phyloP scores from a whole-genome alignment of 768 basidiomycete species.

The Hygrocybe punicea region DNA sequence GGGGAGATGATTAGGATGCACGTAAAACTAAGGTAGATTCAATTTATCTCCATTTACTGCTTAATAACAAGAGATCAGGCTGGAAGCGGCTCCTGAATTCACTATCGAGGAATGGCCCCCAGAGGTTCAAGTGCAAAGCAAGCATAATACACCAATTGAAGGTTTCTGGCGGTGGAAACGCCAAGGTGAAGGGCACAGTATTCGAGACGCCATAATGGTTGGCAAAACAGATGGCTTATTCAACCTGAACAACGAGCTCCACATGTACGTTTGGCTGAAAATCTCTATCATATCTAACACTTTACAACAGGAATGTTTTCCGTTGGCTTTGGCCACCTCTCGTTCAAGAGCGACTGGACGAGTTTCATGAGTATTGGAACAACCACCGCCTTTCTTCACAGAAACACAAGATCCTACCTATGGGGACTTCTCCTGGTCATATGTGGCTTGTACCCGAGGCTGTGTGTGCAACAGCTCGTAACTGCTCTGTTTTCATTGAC shows the following conservation, averaged over 20 bases:
- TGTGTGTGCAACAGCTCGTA: background rate
- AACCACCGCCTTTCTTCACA: slow-evolving; percentile 9
- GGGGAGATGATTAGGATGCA: slow-evolving; percentile 1
- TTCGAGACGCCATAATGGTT: background rate
- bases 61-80: background rate
- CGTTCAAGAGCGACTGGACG: slow-evolving; percentile 17
- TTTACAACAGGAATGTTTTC: background rate
- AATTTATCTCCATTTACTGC: background rate
- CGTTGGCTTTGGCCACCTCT: slow-evolving; percentile 26
- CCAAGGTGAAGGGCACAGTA: slow-evolving; percentile 12
- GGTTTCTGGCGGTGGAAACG: slow-evolving; percentile 22
- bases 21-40: background rate
- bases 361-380: slow-evolving; percentile 24
- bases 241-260: background rate
- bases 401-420: background rate
- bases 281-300: background rate
- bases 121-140: slow-evolving; percentile 17
- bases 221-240: background rate
- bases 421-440: background rate
- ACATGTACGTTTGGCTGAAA: background rate
- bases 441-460: background rate
- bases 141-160: slow-evolving; percentile 25
- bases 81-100: slow-evolving; percentile 17
- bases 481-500: background rate
- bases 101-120: slow-evolving; percentile 12